Base-by-base conservation (phyloP, 2,329 filamentous ascomycete species). In the Ceratocystiopsis sp. region DNA sequence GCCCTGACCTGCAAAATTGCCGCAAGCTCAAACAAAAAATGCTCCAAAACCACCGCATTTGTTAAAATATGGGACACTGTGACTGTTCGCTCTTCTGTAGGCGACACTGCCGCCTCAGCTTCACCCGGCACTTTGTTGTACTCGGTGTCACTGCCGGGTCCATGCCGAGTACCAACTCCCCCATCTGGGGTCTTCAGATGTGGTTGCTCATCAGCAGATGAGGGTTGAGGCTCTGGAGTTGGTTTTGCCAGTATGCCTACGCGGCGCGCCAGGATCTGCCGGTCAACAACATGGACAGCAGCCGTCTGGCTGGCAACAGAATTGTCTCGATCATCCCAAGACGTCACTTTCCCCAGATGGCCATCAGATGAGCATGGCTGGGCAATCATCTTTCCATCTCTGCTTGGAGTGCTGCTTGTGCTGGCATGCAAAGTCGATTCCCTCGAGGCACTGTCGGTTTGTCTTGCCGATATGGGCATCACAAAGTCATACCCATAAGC, bases 31-130 rank as follows among this genome's bases (percentile, higher is more conserved):
- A 89, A 67, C 41, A 89, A 60, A 55, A 91, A 91, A 34, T 82
- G 80, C 57, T 91, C 84, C 45, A 86, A 65, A 41, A 89, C 73
- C 45, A 89, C 73, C 36, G 81, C 74, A 56, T 89, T 91, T 7
- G 83, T 89, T 48, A 91, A 63, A 12, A 89, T 65, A 56, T 89
- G 83, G 36, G 80, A 84, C 5, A 91, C 73, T 9, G 78, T 84
- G 9, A 76, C 78, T 11, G 66, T 68, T 40, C 59, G 61, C 6
- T 60, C 55, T 25, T 55, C 55, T 7, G 35, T 35, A 21, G 45
- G 37, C n/a, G 43, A 36, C 9, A 32, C 35, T 12, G 43, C 43
- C 14, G 51, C 54, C 37, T 44, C 50, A 21, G 46, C 47, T 32
- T 46, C 45, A 19, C 48, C 51, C 45, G 45, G 25, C 33, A 43